phyloP scores from a whole-genome alignment of 768 basidiomycete species.

The Leccinum disarticulatum region DNA sequence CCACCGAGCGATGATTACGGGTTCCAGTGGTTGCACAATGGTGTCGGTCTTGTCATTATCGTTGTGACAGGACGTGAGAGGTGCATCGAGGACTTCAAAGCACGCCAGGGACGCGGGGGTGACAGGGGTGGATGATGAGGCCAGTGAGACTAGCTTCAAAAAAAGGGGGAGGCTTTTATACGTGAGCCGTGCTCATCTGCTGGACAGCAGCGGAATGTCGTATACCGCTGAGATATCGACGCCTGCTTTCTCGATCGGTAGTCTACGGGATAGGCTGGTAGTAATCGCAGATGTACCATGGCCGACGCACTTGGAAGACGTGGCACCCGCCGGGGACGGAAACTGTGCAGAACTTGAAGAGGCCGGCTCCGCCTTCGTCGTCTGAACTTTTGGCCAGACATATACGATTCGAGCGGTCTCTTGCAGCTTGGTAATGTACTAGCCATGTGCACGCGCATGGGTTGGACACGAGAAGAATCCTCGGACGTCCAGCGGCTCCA shows the following conservation, averaged over 20 bases:
- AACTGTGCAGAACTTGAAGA: too few species aligned
- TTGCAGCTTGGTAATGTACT: conserved; percentile 17
- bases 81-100: conserved; percentile 22
- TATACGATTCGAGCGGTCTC: conserved; percentile 20
- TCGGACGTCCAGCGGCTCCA: not conserved
- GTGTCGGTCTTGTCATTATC: not conserved
- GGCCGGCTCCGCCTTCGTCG: conserved; percentile 18
- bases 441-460: conserved; percentile 18
- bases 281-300: too few species aligned
- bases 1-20: conserved; percentile 27
- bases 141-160: conserved; percentile 12
- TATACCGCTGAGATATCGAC: conserved; percentile 12
- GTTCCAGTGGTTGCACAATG: not conserved
- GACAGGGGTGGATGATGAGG: conserved; percentile 25
- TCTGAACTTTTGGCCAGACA: conserved; percentile 12
- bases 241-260: conserved; percentile 24
- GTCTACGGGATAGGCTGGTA: conserved; percentile 3
- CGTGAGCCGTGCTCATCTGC: conserved; percentile 23
- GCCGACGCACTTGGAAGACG: not conserved
- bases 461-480: not conserved
- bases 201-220: conserved; percentile 19
- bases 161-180: conserved; percentile 12
- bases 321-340: not conserved
- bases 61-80: not conserved
- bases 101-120: conserved; percentile 10